Conservation (phyloP, 2,329 filamentous ascomycete species). For the Monosporascus sp. region DNA sequence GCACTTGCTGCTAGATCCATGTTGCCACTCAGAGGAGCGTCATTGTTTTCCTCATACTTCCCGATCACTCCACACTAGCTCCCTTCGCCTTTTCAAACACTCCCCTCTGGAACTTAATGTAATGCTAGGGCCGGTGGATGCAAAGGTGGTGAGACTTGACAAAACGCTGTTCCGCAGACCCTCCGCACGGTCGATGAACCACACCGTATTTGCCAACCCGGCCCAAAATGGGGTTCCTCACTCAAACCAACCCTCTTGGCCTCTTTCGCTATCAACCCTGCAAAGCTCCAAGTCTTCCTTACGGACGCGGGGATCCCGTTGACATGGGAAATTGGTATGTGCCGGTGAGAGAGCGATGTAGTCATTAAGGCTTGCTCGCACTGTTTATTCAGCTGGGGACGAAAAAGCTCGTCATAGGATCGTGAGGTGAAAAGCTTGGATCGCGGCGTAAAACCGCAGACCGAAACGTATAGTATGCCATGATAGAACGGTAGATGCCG, state of each 20-base stretch:
- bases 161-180: constrained; percentile 18
- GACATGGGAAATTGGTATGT: constrained; percentile 11
- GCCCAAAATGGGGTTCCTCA: constrained; percentile 16
- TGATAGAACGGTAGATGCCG: constrained; percentile 11
- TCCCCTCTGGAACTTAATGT: constrained; percentile 18
- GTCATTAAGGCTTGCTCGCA: constrained; percentile 17
- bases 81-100: constrained; percentile 3
- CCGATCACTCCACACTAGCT: too few species aligned
- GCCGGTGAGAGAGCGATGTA: constrained; percentile 9
- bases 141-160: constrained; percentile 19
- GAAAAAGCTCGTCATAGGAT: constrained; percentile 20
- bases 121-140: constrained; percentile 13
- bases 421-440: constrained; percentile 13
- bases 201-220: constrained; percentile 14
- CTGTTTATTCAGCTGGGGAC: constrained; percentile 19
- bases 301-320: constrained; percentile 14
- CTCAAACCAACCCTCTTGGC: constrained; percentile 14
- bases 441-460: constrained; percentile 19
- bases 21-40: too few species aligned
- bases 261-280: constrained; percentile 19
- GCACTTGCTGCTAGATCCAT: too few species aligned
- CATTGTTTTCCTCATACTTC: too few species aligned
- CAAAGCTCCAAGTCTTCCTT: constrained; percentile 20
- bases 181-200: constrained; percentile 22
- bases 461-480: constrained; percentile 20